A percentile compares a stretch with the other conserved stretches of the same genome.
phyloP scores from a whole-genome alignment of 169 alveolate species.

The Eimeria necatrix region DNA sequence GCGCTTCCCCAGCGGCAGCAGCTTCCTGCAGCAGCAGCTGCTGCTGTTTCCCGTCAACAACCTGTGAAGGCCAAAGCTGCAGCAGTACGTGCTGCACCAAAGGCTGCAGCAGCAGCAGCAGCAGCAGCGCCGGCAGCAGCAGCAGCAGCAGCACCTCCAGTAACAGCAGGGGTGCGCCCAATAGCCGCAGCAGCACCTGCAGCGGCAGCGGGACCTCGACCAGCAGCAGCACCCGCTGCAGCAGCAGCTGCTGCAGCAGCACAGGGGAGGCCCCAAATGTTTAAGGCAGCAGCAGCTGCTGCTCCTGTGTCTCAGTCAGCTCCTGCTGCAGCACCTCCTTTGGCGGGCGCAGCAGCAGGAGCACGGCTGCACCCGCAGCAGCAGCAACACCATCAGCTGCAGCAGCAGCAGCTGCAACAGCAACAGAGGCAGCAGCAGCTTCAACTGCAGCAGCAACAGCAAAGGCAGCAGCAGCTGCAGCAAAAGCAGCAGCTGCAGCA shows the following conservation, averaged over 20 bases:
- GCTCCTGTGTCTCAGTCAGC: conserved; percentile 1
- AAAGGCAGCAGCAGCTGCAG: not conserved
- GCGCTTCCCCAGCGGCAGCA: too few relatives aligned
- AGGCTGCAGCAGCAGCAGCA: not conserved
- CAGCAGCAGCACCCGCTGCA: not conserved
- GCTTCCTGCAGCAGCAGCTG: not conserved
- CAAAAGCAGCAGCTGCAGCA: conserved; percentile 12
- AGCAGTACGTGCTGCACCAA: not conserved
- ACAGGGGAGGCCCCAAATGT: too few relatives aligned
- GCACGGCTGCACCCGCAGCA: conserved; percentile 6
- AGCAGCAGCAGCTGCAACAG: not conserved
- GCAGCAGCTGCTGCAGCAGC: conserved; percentile 30
- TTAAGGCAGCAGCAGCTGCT: conserved; percentile 24
- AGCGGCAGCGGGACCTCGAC: not conserved
- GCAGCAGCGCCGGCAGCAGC: not conserved
- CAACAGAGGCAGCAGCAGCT: not conserved
- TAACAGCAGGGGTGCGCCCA: not conserved
- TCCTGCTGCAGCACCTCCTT: conserved; percentile 28
- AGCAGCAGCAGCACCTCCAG: not conserved
- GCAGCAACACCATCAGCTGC: conserved; percentile 16
- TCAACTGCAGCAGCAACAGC: not conserved
- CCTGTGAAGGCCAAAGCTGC: not conserved
- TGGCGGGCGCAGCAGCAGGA: not conserved
- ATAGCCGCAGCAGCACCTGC: conserved; percentile 2
- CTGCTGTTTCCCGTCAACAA: not conserved